Conservation (phyloP, 305 asterid species). For the Caryopteris hybrid region DNA sequence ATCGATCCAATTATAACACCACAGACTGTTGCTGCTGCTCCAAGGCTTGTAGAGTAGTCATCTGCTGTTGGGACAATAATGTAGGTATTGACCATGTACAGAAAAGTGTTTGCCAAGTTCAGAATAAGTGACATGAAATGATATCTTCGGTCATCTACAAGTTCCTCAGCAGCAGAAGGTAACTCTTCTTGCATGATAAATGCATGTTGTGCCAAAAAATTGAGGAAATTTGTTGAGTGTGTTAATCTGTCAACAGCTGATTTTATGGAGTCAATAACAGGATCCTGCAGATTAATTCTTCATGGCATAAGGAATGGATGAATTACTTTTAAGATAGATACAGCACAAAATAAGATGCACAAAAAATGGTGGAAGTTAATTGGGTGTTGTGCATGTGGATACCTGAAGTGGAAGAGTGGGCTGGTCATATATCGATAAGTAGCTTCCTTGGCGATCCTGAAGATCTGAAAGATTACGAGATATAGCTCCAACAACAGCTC, state of each 20-base stretch:
- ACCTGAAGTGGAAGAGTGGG: conserved; percentile 92
- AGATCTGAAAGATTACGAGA: conserved; percentile 94
- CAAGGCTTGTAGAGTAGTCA: conserved; percentile 94
- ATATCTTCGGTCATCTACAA: conserved; percentile 55
- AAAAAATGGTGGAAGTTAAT: background rate
- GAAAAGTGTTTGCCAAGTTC: conserved; percentile 91
- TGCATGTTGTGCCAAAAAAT: conserved; percentile 89
- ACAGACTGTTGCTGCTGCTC: conserved; percentile 98
- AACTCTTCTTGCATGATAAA: conserved; percentile 92
- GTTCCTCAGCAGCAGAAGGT: conserved; percentile 61
- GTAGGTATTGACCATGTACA: conserved; percentile 94
- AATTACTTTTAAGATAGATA: conserved; percentile 1
- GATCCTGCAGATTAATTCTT: conserved; percentile 52
- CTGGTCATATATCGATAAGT: conserved; percentile 89
- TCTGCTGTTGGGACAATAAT: conserved; percentile 97
- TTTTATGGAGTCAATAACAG: conserved; percentile 71
- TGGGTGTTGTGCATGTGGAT: background rate
- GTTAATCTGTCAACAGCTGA: conserved; percentile 80
- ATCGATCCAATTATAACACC: conserved; percentile 92
- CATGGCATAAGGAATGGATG: conserved; percentile 18
- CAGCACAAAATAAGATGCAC: background rate
- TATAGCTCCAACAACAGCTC: conserved; percentile 98
- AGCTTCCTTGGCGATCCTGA: conserved; percentile 92
- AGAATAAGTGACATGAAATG: conserved; percentile 85
- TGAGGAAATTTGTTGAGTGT: conserved; percentile 85